Percentiles rank a stretch among this genome's conserved stretches.
Evolutionary conservation across 1,284 basidiomycete genomes (phyloP).

Genomic region (Xanthoconium separans): DNA sequence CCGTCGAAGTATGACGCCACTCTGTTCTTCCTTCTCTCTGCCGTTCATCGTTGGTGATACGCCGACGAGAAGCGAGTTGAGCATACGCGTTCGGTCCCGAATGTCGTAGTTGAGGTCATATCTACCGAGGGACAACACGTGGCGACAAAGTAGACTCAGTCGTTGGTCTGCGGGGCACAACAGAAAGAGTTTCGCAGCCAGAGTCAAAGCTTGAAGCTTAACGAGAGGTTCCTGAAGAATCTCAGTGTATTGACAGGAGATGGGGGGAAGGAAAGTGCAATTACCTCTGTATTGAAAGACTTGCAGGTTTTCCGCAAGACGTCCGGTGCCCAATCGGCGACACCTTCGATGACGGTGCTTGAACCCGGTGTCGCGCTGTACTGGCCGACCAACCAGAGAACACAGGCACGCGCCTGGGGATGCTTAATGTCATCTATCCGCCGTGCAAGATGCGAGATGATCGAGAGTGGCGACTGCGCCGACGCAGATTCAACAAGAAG

Average conservation of each 20-base stretch:
- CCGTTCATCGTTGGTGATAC: constrained; percentile 36
- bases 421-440: constrained; percentile 78
- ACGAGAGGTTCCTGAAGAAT: constrained; percentile 52
- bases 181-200: constrained; percentile 82
- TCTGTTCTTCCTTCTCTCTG: constrained; percentile 36
- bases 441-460: constrained; percentile 74
- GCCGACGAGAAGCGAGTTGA: constrained; percentile 63
- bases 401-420: constrained; percentile 77
- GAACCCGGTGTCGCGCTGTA: constrained; percentile 50
- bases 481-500: constrained; percentile 33
- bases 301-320: constrained; percentile 76
- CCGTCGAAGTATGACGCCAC: constrained; percentile 74
- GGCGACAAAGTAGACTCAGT: constrained; percentile 57
- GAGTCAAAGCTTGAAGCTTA: constrained; percentile 79
- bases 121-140: constrained; percentile 81
- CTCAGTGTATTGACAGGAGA: neutral
- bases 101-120: constrained; percentile 89
- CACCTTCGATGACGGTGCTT: constrained; percentile 45
- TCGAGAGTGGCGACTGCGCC: constrained; percentile 54
- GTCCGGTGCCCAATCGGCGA: constrained; percentile 80
- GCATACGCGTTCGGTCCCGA: constrained; percentile 81
- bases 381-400: constrained; percentile 90
- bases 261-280: neutral
- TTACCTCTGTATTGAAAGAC: constrained; percentile 70
- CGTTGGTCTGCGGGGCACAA: constrained; percentile 57